Evolutionary conservation across 306 rosid species (phyloP).

Genomic region (Quercus mongolica): DNA sequence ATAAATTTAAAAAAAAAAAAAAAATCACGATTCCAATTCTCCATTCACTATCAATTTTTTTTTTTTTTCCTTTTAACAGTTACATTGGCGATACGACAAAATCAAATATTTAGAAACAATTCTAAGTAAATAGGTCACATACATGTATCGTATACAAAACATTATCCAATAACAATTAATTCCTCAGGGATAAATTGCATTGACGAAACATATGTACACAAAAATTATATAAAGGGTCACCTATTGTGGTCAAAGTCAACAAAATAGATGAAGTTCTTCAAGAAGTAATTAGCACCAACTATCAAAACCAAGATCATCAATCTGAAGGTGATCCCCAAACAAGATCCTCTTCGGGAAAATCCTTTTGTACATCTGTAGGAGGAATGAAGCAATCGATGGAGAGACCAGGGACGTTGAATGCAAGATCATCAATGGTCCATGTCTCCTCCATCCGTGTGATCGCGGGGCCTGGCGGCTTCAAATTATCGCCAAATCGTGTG

Average conservation of each 20-base stretch:
- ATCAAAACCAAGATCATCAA: slow-evolving; percentile 16
- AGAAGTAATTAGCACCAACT: not conserved
- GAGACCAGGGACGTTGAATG: slow-evolving; percentile 79
- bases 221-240: not conserved
- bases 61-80: too few relatives aligned
- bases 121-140: too few relatives aligned
- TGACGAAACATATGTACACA: not conserved
- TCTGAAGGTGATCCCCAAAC: slow-evolving; percentile 60
- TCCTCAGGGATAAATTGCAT: not conserved
- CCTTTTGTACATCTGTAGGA: slow-evolving; percentile 62
- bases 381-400: slow-evolving; percentile 89
- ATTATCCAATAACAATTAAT: not conserved
- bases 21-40: too few relatives aligned
- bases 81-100: too few relatives aligned
- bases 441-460: slow-evolving; percentile 75
- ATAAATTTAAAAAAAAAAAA: too few relatives aligned
- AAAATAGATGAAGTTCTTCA: not conserved
- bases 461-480: slow-evolving; percentile 55
- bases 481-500: slow-evolving; percentile 74
- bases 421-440: slow-evolving; percentile 86
- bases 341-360: slow-evolving; percentile 33
- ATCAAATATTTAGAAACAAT: too few relatives aligned
- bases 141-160: not conserved
- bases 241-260: not conserved
- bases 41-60: too few relatives aligned